These are phyloP conservation scores for Rhipidocladum racemiflorum DNA, from an alignment of 176 grass and related monocot genomes.

Conservation along the genomic window DNA sequence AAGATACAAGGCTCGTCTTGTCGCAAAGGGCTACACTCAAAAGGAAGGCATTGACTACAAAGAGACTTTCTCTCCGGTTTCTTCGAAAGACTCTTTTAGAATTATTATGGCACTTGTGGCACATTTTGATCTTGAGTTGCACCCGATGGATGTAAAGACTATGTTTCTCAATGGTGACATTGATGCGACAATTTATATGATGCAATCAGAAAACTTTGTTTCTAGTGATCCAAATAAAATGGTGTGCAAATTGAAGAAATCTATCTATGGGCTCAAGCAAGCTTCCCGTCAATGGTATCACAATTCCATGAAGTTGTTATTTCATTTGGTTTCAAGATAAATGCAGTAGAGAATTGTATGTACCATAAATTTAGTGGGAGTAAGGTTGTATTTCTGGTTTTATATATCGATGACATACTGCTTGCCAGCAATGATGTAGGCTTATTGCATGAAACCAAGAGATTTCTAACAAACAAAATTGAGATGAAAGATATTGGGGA, in stretches of 20 bases:
- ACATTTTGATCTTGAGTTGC: neutral
- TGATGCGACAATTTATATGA: neutral
- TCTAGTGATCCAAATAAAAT: rapidly evolving
- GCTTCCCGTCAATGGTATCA: neutral
- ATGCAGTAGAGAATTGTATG: neutral
- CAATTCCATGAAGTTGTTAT: neutral
- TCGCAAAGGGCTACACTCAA: neutral
- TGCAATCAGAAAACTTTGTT: no score
- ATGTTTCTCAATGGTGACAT: neutral
- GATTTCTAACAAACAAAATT: neutral
- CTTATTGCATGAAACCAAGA: neutral
- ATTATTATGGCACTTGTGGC: neutral
- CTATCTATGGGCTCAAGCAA: neutral
- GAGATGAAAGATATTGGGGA: neutral
- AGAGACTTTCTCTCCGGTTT: no score
- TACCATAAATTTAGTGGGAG: neutral
- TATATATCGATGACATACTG: neutral
- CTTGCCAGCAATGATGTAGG: neutral
- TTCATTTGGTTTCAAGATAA: neutral
- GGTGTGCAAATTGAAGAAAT: neutral
- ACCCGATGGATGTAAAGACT: neutral
- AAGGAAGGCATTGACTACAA: no score
- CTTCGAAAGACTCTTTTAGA: neutral
- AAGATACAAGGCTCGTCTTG: neutral
- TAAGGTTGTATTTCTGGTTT: neutral